Base-by-base conservation (phyloP, 305 asterid genomes). In the Solanum hybrid region DNA sequence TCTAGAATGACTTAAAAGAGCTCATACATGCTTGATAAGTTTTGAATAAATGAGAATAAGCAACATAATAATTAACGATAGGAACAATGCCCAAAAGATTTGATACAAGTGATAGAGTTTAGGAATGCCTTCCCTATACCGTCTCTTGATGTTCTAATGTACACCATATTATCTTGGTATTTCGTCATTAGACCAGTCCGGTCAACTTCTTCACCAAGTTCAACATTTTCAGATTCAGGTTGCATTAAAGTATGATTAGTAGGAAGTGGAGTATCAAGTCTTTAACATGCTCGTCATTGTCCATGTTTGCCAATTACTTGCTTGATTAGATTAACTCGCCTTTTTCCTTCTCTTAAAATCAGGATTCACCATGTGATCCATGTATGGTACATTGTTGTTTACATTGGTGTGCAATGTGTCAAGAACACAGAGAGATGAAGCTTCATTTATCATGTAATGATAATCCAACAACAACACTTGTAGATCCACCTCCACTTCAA, bases 391-490 rank as follows among this genome's bases (percentile, higher is more conserved):
- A 95, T 85, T 95, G 97, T 87, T 94, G 97, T 90, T 92, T 95
- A 29, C 98, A 96, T 87, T 95, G 97, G 99, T 95, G 99, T 93
- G 99, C 99, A 14, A 90, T 95, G 79, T 96, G 99, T 82, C 99
- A 96, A 76, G 99, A 96, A 92, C 92, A 95, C 34, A 91, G 99
- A 89, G 98, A 96, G 92, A 91, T 93, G 94, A 94, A 89, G 89
- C 91, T 89, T 51, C 97, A 92, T 89, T 87, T 96, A 13, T 88
- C 91, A 10, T 95, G 93, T 10, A 86, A 89, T 79, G n/a, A 2
- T 17, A n/a, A 90, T 7, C 40, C 92, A 4, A 89, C 92, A 29
- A 46, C 88, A 79, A 95, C 97, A 0, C 90, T 93, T 22, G 73
- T 93, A 88, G 89, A 92, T 16, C 97, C 99, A 7, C 99, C 99